A percentile compares a stretch with the other conserved stretches of the same genome.
These are phyloP conservation scores for Bipolaris cookei DNA, from an alignment of 2,329 filamentous ascomycete genomes.

Conservation along the genomic window DNA sequence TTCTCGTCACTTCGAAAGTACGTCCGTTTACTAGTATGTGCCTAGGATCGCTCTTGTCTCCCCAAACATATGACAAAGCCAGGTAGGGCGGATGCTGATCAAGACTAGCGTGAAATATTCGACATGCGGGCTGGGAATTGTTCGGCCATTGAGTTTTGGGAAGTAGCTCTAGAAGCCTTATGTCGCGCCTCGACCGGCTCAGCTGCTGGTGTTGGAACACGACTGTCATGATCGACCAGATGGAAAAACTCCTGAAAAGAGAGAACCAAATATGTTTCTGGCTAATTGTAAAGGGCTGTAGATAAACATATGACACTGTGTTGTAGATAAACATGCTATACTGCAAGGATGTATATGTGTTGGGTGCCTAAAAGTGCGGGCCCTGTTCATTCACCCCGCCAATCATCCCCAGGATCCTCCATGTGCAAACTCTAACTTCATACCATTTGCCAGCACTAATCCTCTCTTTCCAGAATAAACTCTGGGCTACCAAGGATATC, in stretches of 20 bases:
- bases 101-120: neutral
- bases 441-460: too few relatives aligned
- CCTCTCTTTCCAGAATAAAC: too few relatives aligned
- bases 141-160: neutral
- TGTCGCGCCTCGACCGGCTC: neutral
- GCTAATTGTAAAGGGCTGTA: neutral
- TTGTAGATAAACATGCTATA: neutral
- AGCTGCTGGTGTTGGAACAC: neutral
- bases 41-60: neutral
- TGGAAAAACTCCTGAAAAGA: neutral
- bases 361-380: neutral
- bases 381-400: too few relatives aligned
- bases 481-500: constrained; percentile 39
- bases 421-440: too few relatives aligned
- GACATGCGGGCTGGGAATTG: neutral
- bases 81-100: neutral
- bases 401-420: too few relatives aligned
- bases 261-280: neutral
- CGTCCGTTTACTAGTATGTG: neutral
- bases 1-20: neutral
- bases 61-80: constrained; percentile 3
- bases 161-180: neutral
- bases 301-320: neutral
- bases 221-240: neutral
- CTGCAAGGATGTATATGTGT: neutral